These are phyloP conservation scores for Lipomyces anomalus DNA, from an alignment of 805 yeast genomes.

Conservation along the genomic window DNA sequence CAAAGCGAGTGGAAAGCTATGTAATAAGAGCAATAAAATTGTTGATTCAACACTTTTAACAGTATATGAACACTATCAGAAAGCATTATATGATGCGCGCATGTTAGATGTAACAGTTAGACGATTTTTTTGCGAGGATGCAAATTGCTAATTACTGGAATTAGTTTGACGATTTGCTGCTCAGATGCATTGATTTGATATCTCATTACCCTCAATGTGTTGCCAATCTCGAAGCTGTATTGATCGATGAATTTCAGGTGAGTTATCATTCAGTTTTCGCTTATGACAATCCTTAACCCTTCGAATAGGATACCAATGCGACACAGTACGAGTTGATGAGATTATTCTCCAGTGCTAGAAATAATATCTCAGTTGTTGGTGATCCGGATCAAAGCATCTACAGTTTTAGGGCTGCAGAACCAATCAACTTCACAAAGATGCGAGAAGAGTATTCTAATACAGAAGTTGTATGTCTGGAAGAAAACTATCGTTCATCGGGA, in stretches of 20 bases:
- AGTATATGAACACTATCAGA: conserved; percentile 52
- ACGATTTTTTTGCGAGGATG: too few relatives aligned
- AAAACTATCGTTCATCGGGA: conserved; percentile 77
- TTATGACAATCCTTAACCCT: too few relatives aligned
- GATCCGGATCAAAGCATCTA: conserved; percentile 96
- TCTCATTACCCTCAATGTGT: conserved; percentile 41
- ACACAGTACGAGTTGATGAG: conserved; percentile 68
- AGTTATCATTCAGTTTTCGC: too few relatives aligned
- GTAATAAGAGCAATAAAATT: not conserved
- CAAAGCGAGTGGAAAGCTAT: conserved; percentile 18
- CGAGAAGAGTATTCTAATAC: conserved; percentile 34
- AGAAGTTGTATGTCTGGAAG: conserved; percentile 43
- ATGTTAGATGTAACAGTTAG: conserved; percentile 39
- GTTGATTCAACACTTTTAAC: conserved; percentile 8
- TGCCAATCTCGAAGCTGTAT: conserved; percentile 54
- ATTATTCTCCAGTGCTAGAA: conserved; percentile 41
- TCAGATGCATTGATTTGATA: conserved; percentile 50
- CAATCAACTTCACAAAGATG: conserved; percentile 60
- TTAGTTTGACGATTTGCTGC: conserved; percentile 75
- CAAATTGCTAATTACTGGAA: not conserved
- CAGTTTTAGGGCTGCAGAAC: conserved; percentile 75
- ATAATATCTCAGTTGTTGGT: conserved; percentile 81
- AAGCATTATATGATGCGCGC: conserved; percentile 37
- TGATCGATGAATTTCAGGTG: conserved; percentile 95
- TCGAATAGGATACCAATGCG: conserved; percentile 77